Base-by-base conservation (phyloP, 2,329 filamentous ascomycete species). In the Stemphylium lycopersici region DNA sequence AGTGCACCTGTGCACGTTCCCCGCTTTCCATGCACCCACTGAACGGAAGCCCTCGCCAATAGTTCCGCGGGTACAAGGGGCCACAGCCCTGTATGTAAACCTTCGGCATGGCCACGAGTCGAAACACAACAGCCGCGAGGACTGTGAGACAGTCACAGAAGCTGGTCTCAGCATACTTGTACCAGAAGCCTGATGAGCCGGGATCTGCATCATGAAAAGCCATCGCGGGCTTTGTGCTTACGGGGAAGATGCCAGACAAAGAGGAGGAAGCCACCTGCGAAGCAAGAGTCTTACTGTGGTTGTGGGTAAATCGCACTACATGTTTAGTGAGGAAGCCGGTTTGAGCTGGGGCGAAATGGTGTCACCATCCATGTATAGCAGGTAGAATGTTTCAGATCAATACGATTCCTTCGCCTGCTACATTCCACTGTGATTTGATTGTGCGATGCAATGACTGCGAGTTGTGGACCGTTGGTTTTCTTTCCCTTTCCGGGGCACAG, bases 21-120 rank as follows among this genome's bases (percentile, higher is more conserved):
- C 52, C 52, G 37, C 52, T 40, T 40, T 36, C 46, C 39, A 36
- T 39, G 36, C 40, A 36, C 39, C 51, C 45, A 31, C 18, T 39
- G 26, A 31, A 54, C 45, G 48, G 45, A 37, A 22, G 31, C 45
- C 31, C 31, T 44, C 41, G 40, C 46, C 46, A 55, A 45, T 41
- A 36, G 18, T 29, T 36, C 40, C 46, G 34, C 36, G 52, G 41
- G 24, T 26, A 15, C 47, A 32, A 41, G 46, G 47, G 29, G 22
- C 40, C 40, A 16, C 16, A 44, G 41, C 40, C 36, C 31, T 51
- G 52, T 43, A 40, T 44, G 29, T 11, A 55, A 44, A 40, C 46
- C 31, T 45, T 50, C 46, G 20, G 47, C 52, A 49, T 39, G 41
- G 37, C 18, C 40, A 39, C 38, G 52, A 55, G 36, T 55, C 40